Evolutionary conservation across 805 yeast species (phyloP).

Genomic region (Yarrowia deformans): DNA sequence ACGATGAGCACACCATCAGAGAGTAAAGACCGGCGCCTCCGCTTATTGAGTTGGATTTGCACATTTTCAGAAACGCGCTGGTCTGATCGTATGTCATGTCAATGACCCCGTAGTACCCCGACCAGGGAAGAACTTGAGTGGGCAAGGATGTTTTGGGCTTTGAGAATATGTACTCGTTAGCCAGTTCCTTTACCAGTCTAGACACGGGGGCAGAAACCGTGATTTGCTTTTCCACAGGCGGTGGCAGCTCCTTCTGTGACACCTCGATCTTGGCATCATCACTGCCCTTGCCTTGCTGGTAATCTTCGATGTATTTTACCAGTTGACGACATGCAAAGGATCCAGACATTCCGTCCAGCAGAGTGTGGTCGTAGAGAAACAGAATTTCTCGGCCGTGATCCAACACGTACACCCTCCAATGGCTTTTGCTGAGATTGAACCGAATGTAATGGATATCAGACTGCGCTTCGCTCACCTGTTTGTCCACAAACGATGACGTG

Average conservation of each 20-base stretch:
- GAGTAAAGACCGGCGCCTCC: slow-evolving; percentile 27
- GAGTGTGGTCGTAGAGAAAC: slow-evolving; percentile 45
- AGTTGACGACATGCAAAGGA: slow-evolving; percentile 18
- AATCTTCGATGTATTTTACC: slow-evolving; percentile 6
- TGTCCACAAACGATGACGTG: not conserved
- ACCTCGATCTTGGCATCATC: slow-evolving; percentile 1
- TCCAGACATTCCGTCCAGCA: slow-evolving; percentile 46
- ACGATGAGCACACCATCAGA: slow-evolving; percentile 8
- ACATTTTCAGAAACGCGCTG: slow-evolving; percentile 13
- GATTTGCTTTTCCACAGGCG: slow-evolving; percentile 12
- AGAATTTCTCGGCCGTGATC: slow-evolving; percentile 35
- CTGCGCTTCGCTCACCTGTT: slow-evolving; percentile 3
- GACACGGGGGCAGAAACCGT: slow-evolving; percentile 22
- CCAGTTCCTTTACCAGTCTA: slow-evolving; percentile 10
- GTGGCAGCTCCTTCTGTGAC: slow-evolving; percentile 10
- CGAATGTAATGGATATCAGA: slow-evolving; percentile 18
- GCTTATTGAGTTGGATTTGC: slow-evolving; percentile 14
- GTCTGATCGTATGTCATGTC: not conserved
- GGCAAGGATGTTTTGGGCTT: slow-evolving; percentile 10
- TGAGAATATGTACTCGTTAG: slow-evolving; percentile 11
- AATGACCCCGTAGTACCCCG: slow-evolving; percentile 14
- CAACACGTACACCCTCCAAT: slow-evolving; percentile 43
- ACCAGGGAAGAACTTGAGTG: slow-evolving; percentile 15
- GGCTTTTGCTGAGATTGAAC: slow-evolving; percentile 15
- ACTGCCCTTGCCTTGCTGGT: not conserved